Evolutionary conservation across 2,329 filamentous ascomycete genomes (phyloP).

Genomic region (Penicillium sp.): DNA sequence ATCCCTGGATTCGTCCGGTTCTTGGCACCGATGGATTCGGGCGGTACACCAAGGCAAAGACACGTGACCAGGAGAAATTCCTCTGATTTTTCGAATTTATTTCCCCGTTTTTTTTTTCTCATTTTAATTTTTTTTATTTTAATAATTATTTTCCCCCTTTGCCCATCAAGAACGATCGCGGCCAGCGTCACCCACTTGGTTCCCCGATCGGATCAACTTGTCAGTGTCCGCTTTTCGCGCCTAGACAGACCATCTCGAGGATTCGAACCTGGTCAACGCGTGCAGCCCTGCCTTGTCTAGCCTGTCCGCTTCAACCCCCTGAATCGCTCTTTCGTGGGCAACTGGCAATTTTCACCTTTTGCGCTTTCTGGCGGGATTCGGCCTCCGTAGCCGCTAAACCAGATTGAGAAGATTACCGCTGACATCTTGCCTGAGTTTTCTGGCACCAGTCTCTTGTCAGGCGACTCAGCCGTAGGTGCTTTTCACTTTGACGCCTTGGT

Average conservation of each 20-base stretch:
- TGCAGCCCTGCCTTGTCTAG: neutral
- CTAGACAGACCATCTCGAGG: constrained; percentile 1
- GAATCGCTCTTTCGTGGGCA: constrained; percentile 17
- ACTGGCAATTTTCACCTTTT: constrained; percentile 18
- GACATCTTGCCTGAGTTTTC: constrained; percentile 7
- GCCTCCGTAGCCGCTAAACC: constrained; percentile 22
- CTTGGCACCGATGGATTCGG: no score
- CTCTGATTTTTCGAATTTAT: constrained; percentile 10
- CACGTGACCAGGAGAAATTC: constrained; percentile 20
- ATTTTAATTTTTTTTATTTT: constrained; percentile 15
- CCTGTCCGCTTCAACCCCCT: constrained; percentile 11
- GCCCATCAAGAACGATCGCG: constrained; percentile 19
- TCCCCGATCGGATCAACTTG: constrained; percentile 13
- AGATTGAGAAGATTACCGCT: constrained; percentile 6
- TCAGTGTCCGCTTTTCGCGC: constrained; percentile 7
- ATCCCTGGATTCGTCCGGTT: no score
- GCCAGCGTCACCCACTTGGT: constrained; percentile 20
- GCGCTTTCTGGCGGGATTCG: constrained; percentile 19
- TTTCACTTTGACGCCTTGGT: constrained; percentile 1
- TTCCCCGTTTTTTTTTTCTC: constrained; percentile 14
- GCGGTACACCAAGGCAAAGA: neutral
- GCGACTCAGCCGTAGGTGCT: no score
- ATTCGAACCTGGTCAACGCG: constrained; percentile 1
- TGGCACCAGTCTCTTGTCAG: neutral
- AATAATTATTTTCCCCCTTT: constrained; percentile 16